These are phyloP conservation scores for Penicillium psychrosexuale DNA, from an alignment of 2,329 filamentous ascomycete species.

Conservation along the genomic window DNA sequence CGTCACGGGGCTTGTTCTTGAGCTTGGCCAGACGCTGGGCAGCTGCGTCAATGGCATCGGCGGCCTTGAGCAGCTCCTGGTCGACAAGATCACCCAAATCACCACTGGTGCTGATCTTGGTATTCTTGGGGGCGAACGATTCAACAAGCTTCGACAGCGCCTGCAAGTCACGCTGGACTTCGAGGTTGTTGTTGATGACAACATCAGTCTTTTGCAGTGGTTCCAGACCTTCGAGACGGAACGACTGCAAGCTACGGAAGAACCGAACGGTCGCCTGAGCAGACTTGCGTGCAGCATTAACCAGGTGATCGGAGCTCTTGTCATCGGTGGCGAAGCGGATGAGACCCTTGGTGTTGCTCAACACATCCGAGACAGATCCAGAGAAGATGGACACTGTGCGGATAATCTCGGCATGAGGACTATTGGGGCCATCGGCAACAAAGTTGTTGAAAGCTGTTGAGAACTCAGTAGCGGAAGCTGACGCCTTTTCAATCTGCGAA, in stretches of 20 bases:
- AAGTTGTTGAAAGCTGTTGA: slow-evolving; percentile 98
- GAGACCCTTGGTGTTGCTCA: slow-evolving; percentile 94
- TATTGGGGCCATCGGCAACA: slow-evolving; percentile 92
- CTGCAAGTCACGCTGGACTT: slow-evolving; percentile 91
- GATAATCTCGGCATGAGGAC: slow-evolving; percentile 85
- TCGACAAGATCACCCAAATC: slow-evolving; percentile 94
- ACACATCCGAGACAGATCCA: slow-evolving; percentile 85
- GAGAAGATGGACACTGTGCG: slow-evolving; percentile 88
- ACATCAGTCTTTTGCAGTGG: slow-evolving; percentile 92
- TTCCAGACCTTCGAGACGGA: slow-evolving; percentile 86
- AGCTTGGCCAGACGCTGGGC: slow-evolving; percentile 85
- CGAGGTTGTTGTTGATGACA: slow-evolving; percentile 95
- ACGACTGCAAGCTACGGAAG: slow-evolving; percentile 91
- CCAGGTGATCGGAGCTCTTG: slow-evolving; percentile 83
- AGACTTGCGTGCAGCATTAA: slow-evolving; percentile 76
- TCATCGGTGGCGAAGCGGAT: slow-evolving; percentile 91
- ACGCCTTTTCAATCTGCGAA: slow-evolving; percentile 96
- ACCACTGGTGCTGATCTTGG: slow-evolving; percentile 72
- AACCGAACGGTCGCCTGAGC: slow-evolving; percentile 87
- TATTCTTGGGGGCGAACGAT: slow-evolving; percentile 81
- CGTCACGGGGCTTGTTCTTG: slow-evolving; percentile 93
- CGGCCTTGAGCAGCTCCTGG: slow-evolving; percentile 84
- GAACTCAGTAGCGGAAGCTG: slow-evolving; percentile 91
- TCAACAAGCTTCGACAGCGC: slow-evolving; percentile 91
- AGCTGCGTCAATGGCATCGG: slow-evolving; percentile 90